Base-by-base conservation (phyloP, 306 rosid species). In the Erythrophleum fordii region DNA sequence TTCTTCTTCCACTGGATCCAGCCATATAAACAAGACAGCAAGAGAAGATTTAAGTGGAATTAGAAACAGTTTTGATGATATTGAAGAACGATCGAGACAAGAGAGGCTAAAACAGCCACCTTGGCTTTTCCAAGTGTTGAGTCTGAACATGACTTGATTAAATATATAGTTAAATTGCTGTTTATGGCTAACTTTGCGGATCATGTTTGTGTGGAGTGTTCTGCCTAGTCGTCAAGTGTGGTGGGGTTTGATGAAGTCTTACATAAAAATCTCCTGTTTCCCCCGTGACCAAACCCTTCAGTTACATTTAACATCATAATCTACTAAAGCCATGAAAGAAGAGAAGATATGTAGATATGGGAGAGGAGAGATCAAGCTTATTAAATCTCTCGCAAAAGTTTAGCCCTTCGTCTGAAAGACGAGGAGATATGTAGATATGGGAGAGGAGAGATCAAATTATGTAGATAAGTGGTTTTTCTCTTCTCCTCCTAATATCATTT, bases 51-150 rank as follows among this genome's bases (percentile, higher is more conserved):
- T 80, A 72, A 83, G 70, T 79, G 81, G 77, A 72, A 74, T 80
- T 46, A 79, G 82, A 77, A 83, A 77, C 82, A 83, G 49, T 29
- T 82, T 83, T 83, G 88, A 53, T 81, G 89, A 66, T 76, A 72
- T 81, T 52, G 92, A 88, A 83, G 93, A 86, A 78, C 84, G 84
- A 69, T 56, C 82, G 37, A 87, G 90, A 83, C 90, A 86, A 79
- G 96, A 83, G 85, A 88, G 89, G 83, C 81, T 91, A 35, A 88
- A 91, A 80, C 91, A 89, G 71, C 86, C 94, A 73, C 94, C 92
- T 84, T 92, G 98, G 97, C 81, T 86, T 80, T 92, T 91, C 70
- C 97, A 91, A 88, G 94, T 90, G 56, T 84, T 92, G 90, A 92
- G 97, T 85, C 90, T 92, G 88, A 91, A 89, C 85, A 91, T 91